Percentiles rank a stretch among this genome's conserved stretches.
Evolutionary conservation across 2,329 filamentous ascomycete genomes (phyloP).

Genomic region (Diaporthe batatas): DNA sequence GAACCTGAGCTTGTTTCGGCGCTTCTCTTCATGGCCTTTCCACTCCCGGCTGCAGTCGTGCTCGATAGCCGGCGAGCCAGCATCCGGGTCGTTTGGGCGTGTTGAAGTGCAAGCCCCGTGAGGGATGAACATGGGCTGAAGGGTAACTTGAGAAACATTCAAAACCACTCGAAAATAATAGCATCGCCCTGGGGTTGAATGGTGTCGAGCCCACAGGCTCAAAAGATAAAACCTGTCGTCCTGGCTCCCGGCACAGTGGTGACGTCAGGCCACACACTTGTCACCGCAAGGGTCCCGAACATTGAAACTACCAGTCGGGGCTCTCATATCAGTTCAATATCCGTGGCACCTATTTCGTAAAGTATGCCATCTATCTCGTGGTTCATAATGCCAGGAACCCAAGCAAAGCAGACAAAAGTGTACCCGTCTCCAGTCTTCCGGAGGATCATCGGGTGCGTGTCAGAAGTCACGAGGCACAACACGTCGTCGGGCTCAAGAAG

Average conservation of each 20-base stretch:
- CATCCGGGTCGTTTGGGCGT: neutral
- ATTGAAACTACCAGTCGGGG: no score
- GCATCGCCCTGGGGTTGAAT: no score
- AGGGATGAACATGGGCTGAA: neutral
- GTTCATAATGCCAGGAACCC: conserved; percentile 11
- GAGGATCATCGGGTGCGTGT: conserved; percentile 28
- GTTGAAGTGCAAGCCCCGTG: neutral
- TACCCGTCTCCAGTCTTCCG: conserved; percentile 1
- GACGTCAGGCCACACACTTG: conserved; percentile 18
- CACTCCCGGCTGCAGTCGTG: neutral
- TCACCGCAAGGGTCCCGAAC: no score
- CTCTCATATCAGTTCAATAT: conserved; percentile 9
- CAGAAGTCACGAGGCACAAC: conserved; percentile 10
- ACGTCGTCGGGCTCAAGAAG: conserved; percentile 17
- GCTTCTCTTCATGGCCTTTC: conserved; percentile 38
- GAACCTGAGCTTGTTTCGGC: neutral
- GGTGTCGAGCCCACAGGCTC: neutral
- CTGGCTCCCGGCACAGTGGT: conserved; percentile 26
- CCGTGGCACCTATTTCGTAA: neutral
- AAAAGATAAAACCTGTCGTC: neutral
- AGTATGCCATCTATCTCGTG: conserved; percentile 7
- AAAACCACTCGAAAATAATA: neutral
- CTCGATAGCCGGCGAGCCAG: neutral
- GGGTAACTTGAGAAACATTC: neutral
- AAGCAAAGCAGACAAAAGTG: conserved; percentile 18